Evolutionary conservation across 2,329 filamentous ascomycete genomes (phyloP), one percentile per base, ranked within the genome.

Genomic region (Clathrospora elynae): DNA sequence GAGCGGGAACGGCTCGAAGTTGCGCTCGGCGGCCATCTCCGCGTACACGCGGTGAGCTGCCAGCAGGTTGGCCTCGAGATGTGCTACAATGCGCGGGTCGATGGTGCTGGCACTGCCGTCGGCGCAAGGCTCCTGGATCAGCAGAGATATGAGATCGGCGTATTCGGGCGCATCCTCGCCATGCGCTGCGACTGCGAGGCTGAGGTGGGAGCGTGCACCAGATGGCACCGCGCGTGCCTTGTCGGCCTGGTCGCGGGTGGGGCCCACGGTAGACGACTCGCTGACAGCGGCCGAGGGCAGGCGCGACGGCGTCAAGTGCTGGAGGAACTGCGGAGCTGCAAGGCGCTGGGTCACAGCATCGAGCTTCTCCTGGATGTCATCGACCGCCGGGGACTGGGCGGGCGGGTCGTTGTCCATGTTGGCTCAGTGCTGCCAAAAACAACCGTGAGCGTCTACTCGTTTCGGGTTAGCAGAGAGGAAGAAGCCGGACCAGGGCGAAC

Each of bases 1-100:
- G 67, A 90, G 84, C 48, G 84, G 81, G 60, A 89, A 80, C 57
- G 87, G 82, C 49, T 74, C 71, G 46, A 77, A 76, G 55, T 58
- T 61, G 54, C 59, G 64, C 22, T 64, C 61, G 33, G 66, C 48
- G n/a, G 64, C 62, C 68, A 71, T 71, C 10, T 57, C 60, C 14
- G 55, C 54, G 44, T 62, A 69, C 23, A 61, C 62, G 40, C 48
- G 46, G 37, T 51, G 62, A 38, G 65, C 65, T 19, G 39, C 49
- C 23, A 68, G 19, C 44, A 70, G 67, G 24, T 46, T 43, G 12
- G 54, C 40, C 26, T 66, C 52, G 44, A 69, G 65, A 23, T 59
- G 49, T 19, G 57, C 35, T 23, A 50, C 37, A 33, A 68, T 46
- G 49, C 55, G 58, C 39, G 42, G 35, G 26, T 64, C 65, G 19